Conservation (phyloP, 805 yeast species). For the Lipomyces kockii region DNA sequence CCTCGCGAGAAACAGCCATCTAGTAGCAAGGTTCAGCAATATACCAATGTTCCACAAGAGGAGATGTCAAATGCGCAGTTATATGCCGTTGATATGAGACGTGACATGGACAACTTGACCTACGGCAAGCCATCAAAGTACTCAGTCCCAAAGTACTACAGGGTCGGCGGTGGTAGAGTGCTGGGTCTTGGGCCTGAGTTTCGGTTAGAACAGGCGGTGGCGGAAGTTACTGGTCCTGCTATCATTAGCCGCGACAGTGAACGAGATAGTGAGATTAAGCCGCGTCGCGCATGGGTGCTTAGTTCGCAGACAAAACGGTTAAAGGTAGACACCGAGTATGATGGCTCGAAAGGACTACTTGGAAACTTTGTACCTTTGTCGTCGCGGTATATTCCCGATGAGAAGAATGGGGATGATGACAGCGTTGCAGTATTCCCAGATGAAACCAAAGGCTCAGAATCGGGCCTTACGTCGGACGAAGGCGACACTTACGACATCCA, state of each 20-base stretch:
- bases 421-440: not conserved
- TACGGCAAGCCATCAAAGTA: slow-evolving; percentile 21
- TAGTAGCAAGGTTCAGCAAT: not conserved
- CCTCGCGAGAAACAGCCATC: not conserved
- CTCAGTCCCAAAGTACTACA: slow-evolving; percentile 17
- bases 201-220: not conserved
- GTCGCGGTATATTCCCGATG: not conserved
- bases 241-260: not conserved
- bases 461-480: slow-evolving; percentile 4
- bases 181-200: slow-evolving; percentile 19
- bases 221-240: not conserved
- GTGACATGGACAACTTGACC: slow-evolving; percentile 14
- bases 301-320: slow-evolving; percentile 5
- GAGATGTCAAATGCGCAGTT: slow-evolving; percentile 12
- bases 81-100: slow-evolving; percentile 15
- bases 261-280: not conserved
- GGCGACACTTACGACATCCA: slow-evolving; percentile 15
- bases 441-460: not conserved
- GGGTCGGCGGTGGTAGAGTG: slow-evolving; percentile 26
- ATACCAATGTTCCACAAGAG: not conserved
- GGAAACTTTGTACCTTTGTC: not conserved
- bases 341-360: not conserved
- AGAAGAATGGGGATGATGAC: not conserved
- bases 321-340: not conserved
- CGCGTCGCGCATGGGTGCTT: slow-evolving; percentile 6